These are phyloP conservation scores for Curvularia hawaiiensis DNA, from an alignment of 2,329 filamentous ascomycete genomes.

Conservation along the genomic window DNA sequence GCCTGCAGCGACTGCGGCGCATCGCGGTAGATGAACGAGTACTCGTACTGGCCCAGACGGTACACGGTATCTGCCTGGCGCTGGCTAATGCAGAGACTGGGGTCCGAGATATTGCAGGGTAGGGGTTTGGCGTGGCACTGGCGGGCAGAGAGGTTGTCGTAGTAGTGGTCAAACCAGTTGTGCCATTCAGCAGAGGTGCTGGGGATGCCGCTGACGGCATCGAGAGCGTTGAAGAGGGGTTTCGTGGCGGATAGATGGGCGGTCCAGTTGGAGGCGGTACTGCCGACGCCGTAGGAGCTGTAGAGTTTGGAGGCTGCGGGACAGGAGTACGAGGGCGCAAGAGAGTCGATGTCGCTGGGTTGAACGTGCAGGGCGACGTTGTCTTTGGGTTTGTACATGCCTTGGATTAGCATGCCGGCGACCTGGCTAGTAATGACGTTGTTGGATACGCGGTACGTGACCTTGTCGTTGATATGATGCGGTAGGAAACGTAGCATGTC, in stretches of 20 bases:
- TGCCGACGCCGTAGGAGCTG: constrained; percentile 53
- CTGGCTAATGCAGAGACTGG: constrained; percentile 64
- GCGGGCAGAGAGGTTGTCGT: constrained; percentile 79
- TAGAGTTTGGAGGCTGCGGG: constrained; percentile 54
- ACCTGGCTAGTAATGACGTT: constrained; percentile 85
- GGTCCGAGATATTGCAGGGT: constrained; percentile 66
- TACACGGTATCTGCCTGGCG: constrained; percentile 71
- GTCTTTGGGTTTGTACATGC: constrained; percentile 57
- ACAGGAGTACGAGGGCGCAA: constrained; percentile 77
- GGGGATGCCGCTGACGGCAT: constrained; percentile 70
- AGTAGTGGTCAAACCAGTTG: constrained; percentile 78
- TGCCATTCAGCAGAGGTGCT: constrained; percentile 67
- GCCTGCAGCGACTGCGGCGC: constrained; percentile 65
- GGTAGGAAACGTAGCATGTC: constrained; percentile 72
- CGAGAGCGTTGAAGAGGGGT: constrained; percentile 64
- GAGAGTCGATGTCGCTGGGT: constrained; percentile 66
- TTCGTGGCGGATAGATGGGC: constrained; percentile 64
- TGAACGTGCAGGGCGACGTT: constrained; percentile 49
- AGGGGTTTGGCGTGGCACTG: constrained; percentile 77
- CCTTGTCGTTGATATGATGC: constrained; percentile 47
- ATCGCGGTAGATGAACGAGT: constrained; percentile 77
- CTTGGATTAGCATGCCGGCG: constrained; percentile 73
- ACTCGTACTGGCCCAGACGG: constrained; percentile 79
- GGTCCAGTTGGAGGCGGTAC: constrained; percentile 60
- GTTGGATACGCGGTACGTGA: constrained; percentile 76